Evolutionary conservation across 1,139 yeast genomes (phyloP).

Genomic region (Hemisphaericaspora xylanilytica): DNA sequence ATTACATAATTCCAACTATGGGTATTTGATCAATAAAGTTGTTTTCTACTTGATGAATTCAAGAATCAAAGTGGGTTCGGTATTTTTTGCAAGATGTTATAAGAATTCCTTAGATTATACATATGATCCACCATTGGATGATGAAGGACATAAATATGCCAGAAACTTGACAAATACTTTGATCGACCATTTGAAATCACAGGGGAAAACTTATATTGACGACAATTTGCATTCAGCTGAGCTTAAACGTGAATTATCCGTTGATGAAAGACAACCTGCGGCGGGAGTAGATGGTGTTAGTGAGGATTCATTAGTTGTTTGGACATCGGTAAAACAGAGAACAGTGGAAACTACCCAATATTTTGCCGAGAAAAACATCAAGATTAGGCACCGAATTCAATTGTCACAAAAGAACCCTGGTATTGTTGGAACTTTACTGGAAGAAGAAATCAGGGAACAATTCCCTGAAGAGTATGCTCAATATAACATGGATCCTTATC

Average conservation of each 20-base stretch:
- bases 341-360: slow-evolving; percentile 76
- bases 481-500: slow-evolving; percentile 78
- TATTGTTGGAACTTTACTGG: slow-evolving; percentile 67
- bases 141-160: slow-evolving; percentile 55
- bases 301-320: slow-evolving; percentile 62
- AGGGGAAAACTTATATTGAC: slow-evolving; percentile 30
- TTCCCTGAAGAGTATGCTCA: slow-evolving; percentile 72
- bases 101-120: slow-evolving; percentile 55
- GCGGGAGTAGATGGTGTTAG: slow-evolving; percentile 49
- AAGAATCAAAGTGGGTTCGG: slow-evolving; percentile 79
- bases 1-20: slow-evolving; percentile 77
- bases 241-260: slow-evolving; percentile 17
- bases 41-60: slow-evolving; percentile 88
- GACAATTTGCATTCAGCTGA: slow-evolving; percentile 7
- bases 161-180: slow-evolving; percentile 38
- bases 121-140: slow-evolving; percentile 66
- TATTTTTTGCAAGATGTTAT: slow-evolving; percentile 83
- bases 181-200: slow-evolving; percentile 31
- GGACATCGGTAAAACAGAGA: slow-evolving; percentile 90
- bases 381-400: slow-evolving; percentile 73
- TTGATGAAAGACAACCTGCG: slow-evolving; percentile 40
- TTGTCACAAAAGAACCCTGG: slow-evolving; percentile 90
- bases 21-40: slow-evolving; percentile 84
- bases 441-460: slow-evolving; percentile 53
- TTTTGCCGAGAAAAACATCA: slow-evolving; percentile 59